Evolutionary conservation across 371 early-diverging fungal genomes (phyloP).

Genomic region (Lichtheimia ramosa): DNA sequence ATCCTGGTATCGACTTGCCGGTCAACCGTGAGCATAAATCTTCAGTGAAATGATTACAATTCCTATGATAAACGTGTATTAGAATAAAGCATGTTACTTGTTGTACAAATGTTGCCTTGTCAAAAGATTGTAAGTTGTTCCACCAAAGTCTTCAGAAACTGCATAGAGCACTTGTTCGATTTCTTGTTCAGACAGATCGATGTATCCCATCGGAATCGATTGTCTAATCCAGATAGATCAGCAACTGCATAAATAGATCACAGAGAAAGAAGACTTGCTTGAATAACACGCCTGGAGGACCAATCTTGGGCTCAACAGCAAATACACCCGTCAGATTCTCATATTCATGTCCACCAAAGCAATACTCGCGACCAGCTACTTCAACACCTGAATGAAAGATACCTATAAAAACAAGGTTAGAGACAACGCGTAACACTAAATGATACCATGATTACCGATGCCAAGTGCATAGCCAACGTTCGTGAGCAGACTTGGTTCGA

Average conservation of each 20-base stretch:
- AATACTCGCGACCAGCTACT: conserved; percentile 61
- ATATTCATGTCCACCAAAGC: conserved; percentile 67
- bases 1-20: conserved; percentile 59
- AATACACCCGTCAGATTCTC: conserved; percentile 64
- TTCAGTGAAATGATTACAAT: conserved; percentile 68
- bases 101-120: conserved; percentile 46
- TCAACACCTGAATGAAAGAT: conserved; percentile 70
- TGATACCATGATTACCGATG: conserved; percentile 38
- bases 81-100: background rate
- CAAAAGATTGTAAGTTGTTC: conserved; percentile 58
- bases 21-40: conserved; percentile 54
- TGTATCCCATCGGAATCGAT: conserved; percentile 59
- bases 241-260: background rate
- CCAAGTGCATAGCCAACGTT: conserved; percentile 57
- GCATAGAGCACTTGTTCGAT: conserved; percentile 48
- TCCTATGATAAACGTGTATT: conserved; percentile 31
- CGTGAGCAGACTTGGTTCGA: conserved; percentile 56
- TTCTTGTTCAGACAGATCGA: conserved; percentile 43
- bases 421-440: background rate
- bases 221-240: conserved; percentile 35
- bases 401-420: conserved; percentile 26
- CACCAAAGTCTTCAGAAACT: conserved; percentile 56
- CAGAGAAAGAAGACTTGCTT: conserved; percentile 40
- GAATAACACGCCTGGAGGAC: conserved; percentile 59
- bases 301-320: conserved; percentile 55